phyloP scores from a whole-genome alignment of 768 basidiomycete genomes.

The Russula griseocarnosa region DNA sequence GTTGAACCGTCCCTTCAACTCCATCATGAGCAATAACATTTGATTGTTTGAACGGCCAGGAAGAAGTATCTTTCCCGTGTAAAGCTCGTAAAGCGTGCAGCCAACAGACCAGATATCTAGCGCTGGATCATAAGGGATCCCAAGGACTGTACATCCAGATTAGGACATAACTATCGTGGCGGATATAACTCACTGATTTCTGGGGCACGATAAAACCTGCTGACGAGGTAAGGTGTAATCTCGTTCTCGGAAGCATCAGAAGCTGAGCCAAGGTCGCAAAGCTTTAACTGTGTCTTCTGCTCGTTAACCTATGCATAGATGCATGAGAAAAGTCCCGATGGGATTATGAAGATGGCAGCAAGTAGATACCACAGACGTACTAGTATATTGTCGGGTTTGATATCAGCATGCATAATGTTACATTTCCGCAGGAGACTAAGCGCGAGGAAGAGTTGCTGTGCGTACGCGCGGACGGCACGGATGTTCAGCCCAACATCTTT shows the following conservation, averaged over 20 bases:
- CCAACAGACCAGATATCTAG: conserved; percentile 97
- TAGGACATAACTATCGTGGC: conserved; percentile 6
- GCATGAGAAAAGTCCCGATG: neutral
- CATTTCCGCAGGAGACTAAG: conserved; percentile 80
- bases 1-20: conserved; percentile 91
- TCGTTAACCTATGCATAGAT: conserved; percentile 72
- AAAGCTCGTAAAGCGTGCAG: conserved; percentile 93
- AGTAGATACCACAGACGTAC: conserved; percentile 43
- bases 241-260: conserved; percentile 93
- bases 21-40: conserved; percentile 98
- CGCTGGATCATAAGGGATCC: conserved; percentile 89
- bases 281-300: conserved; percentile 85
- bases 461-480: conserved; percentile 96
- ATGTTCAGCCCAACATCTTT: conserved; percentile 97
- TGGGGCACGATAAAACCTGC: conserved; percentile 97
- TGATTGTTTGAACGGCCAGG: conserved; percentile 97
- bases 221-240: conserved; percentile 96
- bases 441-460: conserved; percentile 91
- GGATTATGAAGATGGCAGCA: neutral
- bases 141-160: conserved; percentile 61
- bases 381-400: conserved; percentile 97
- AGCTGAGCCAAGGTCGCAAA: conserved; percentile 97
- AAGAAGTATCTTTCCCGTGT: conserved; percentile 95
- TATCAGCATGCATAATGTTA: conserved; percentile 96
- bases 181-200: conserved; percentile 78